Evolutionary conservation across 164 flowering plant genomes (phyloP).

Genomic region (Liriodendron chinense): DNA sequence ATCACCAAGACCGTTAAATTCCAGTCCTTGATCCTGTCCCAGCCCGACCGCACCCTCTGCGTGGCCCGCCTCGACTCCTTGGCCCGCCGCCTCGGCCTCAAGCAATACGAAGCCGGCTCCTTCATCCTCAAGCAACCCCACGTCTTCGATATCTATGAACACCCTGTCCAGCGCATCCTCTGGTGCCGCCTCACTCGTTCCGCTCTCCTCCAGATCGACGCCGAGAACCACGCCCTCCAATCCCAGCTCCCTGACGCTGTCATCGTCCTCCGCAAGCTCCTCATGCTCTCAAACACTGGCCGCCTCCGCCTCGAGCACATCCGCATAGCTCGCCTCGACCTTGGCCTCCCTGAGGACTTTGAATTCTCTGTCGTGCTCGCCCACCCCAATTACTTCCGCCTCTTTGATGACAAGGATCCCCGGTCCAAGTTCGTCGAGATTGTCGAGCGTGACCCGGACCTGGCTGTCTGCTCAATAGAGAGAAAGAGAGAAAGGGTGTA

Average conservation of each 20-base stretch:
- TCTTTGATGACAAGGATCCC: conserved; percentile 65
- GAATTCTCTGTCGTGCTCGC: conserved; percentile 69
- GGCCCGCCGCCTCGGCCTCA: conserved; percentile 78
- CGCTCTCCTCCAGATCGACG: conserved; percentile 61
- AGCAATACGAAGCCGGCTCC: conserved; percentile 64
- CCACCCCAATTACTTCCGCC: conserved; percentile 59
- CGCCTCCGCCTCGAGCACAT: conserved; percentile 75
- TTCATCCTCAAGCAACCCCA: conserved; percentile 92
- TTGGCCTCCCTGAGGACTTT: conserved; percentile 93
- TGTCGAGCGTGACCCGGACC: conserved; percentile 54
- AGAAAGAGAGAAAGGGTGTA: conserved; percentile 77
- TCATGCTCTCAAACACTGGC: conserved; percentile 72
- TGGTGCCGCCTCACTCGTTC: conserved; percentile 68
- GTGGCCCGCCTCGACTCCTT: conserved; percentile 62
- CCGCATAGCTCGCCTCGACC: conserved; percentile 64
- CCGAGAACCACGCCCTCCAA: conserved; percentile 53
- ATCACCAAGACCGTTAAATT: conserved; percentile 69
- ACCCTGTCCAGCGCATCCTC: conserved; percentile 85
- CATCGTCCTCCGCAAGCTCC: conserved; percentile 59
- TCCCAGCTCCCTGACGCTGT: conserved; percentile 70
- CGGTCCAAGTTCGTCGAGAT: conserved; percentile 81
- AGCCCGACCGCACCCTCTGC: conserved; percentile 50
- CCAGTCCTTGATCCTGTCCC: conserved; percentile 62
- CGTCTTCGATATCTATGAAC: conserved; percentile 80
- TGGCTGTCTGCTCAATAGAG: conserved; percentile 74